Conservation (phyloP, 805 yeast species). For the Jamesozyma gamospora region DNA sequence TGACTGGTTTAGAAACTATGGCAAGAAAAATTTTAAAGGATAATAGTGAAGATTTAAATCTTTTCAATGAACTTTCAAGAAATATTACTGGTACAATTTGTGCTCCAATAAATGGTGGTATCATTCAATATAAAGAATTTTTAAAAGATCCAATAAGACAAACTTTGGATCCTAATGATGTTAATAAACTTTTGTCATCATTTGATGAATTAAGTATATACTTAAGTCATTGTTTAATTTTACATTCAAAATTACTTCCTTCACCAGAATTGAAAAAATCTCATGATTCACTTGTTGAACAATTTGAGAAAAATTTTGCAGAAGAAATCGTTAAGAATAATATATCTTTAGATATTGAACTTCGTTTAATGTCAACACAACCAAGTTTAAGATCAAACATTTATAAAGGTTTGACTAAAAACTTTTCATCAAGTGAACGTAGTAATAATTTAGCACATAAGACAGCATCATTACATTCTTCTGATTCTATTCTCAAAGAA, state of each 20-base stretch:
- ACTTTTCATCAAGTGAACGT: not conserved
- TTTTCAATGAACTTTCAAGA: constrained; percentile 58
- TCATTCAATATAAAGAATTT: constrained; percentile 69
- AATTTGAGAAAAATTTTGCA: constrained; percentile 58
- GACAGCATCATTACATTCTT: not conserved
- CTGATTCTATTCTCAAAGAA: not conserved
- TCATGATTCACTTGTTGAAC: constrained; percentile 55
- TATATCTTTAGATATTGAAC: constrained; percentile 4
- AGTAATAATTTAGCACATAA: not conserved
- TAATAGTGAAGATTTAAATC: constrained; percentile 37
- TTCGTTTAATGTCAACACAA: not conserved
- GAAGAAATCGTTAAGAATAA: constrained; percentile 43
- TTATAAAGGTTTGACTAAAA: not conserved
- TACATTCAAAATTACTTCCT: constrained; percentile 60
- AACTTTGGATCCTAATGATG: constrained; percentile 23
- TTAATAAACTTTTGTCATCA: constrained; percentile 30
- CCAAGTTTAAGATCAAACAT: not conserved
- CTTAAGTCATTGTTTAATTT: constrained; percentile 51
- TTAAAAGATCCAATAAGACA: constrained; percentile 32
- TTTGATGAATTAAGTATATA: constrained; percentile 62
- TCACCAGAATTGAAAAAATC: constrained; percentile 41
- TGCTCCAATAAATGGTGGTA: constrained; percentile 89
- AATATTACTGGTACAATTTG: constrained; percentile 78
- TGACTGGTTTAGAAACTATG: constrained; percentile 56
- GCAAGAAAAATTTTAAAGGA: constrained; percentile 44